These are phyloP conservation scores for Entamoeba invadens DNA, from an alignment of 208 protist genomes.

Conservation along the genomic window DNA sequence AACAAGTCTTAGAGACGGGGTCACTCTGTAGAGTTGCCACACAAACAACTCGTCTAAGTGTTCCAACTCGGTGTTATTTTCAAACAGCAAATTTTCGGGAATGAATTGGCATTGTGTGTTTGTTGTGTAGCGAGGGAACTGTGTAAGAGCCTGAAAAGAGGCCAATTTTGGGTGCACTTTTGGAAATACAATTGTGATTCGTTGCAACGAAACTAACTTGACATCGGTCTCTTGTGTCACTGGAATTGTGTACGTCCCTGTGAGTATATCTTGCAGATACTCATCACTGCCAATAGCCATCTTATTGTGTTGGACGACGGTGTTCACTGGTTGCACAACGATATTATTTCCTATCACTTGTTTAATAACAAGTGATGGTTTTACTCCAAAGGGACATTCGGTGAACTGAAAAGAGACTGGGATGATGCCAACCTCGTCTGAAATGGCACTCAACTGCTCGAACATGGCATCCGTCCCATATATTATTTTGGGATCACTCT, in stretches of 20 bases:
- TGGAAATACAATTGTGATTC: background rate
- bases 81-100: background rate
- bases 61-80: background rate
- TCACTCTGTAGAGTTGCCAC: background rate
- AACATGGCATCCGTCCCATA: background rate
- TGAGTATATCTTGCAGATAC: background rate
- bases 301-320: background rate
- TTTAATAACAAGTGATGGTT: background rate
- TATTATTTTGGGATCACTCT: background rate
- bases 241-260: background rate
- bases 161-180: background rate
- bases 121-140: background rate
- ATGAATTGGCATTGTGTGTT: background rate
- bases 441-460: background rate
- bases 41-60: background rate
- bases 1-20: background rate
- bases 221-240: background rate
- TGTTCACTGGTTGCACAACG: background rate
- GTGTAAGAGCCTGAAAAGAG: background rate
- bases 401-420: background rate
- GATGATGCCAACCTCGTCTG: background rate
- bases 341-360: background rate
- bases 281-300: background rate
- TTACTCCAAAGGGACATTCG: background rate
- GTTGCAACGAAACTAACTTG: background rate